These are phyloP conservation scores for Debaryomyces coudertii DNA, from an alignment of 1,139 yeast genomes.

Conservation along the genomic window DNA sequence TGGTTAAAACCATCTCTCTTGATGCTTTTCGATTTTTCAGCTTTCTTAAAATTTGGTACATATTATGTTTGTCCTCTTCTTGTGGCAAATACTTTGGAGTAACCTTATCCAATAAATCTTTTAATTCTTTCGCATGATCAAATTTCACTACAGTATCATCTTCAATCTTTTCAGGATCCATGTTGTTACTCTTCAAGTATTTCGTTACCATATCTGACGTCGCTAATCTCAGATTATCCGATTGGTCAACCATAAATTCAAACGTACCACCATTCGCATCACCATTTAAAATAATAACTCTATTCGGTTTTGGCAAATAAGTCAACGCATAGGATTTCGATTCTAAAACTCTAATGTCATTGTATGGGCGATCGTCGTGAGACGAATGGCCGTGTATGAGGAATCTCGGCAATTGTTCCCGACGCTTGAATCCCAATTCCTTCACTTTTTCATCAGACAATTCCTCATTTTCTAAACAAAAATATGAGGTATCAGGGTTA, in stretches of 20 bases:
- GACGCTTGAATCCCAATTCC: slow-evolving; percentile 25
- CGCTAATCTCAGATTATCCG: slow-evolving; percentile 24
- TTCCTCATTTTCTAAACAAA: slow-evolving; percentile 25
- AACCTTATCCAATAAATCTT: slow-evolving; percentile 21
- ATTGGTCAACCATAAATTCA: slow-evolving; percentile 34
- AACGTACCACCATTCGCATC: slow-evolving; percentile 29
- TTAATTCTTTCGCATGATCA: slow-evolving; percentile 26
- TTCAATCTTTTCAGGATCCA: slow-evolving; percentile 15
- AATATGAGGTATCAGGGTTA: slow-evolving; percentile 24
- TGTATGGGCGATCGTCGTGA: slow-evolving; percentile 31
- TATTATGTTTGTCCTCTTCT: slow-evolving; percentile 27
- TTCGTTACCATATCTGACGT: slow-evolving; percentile 26
- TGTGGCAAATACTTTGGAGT: slow-evolving; percentile 24
- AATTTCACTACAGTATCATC: slow-evolving; percentile 20
- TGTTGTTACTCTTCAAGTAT: slow-evolving; percentile 19
- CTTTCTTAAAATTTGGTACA: slow-evolving; percentile 24
- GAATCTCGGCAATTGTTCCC: slow-evolving; percentile 33
- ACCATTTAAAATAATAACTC: slow-evolving; percentile 33
- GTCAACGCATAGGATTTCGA: slow-evolving; percentile 33
- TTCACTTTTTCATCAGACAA: slow-evolving; percentile 25
- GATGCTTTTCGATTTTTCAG: slow-evolving; percentile 19
- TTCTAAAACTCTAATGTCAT: slow-evolving; percentile 32
- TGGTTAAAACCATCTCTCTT: slow-evolving; percentile 22
- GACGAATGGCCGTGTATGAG: slow-evolving; percentile 29
- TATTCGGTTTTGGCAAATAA: slow-evolving; percentile 33